Evolutionary conservation across 208 protist species (phyloP).

Genomic region (Acanthamoeba divionensis): DNA sequence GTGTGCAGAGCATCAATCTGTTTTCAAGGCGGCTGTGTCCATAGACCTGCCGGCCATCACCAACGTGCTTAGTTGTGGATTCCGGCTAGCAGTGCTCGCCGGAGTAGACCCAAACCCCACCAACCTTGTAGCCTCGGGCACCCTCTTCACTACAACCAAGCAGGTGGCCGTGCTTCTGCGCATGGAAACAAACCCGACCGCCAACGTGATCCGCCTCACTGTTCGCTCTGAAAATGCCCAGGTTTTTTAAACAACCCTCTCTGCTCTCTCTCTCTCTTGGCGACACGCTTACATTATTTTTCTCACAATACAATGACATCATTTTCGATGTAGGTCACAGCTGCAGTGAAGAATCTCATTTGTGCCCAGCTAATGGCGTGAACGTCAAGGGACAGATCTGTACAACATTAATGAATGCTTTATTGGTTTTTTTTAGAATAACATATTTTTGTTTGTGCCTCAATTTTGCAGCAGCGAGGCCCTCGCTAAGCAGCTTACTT

Average conservation of each 20-base stretch:
- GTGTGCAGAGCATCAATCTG: conserved; percentile 27
- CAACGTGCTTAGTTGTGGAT: background rate
- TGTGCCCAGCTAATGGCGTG: conserved; percentile 6
- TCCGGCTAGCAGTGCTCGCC: background rate
- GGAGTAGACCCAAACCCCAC: conserved; percentile 28
- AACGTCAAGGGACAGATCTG: background rate
- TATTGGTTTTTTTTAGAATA: background rate
- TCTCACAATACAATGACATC: background rate
- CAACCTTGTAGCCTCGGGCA: conserved; percentile 33
- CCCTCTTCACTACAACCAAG: conserved; percentile 12
- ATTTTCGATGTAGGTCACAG: background rate
- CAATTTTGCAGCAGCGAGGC: no score
- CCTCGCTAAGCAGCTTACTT: no score
- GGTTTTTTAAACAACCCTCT: background rate
- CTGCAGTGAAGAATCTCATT: conserved; percentile 20
- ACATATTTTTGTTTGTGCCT: no score
- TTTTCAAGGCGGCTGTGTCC: background rate
- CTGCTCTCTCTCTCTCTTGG: background rate
- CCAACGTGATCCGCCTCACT: conserved; percentile 33
- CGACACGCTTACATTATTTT: background rate
- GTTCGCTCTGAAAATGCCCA: conserved; percentile 40
- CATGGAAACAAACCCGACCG: conserved; percentile 29
- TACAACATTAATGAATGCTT: background rate
- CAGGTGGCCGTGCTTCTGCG: background rate
- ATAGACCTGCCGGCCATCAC: conserved; percentile 30